Conservation (phyloP, 2,329 filamentous ascomycete species). For the Aspergillus costaricaensis region DNA sequence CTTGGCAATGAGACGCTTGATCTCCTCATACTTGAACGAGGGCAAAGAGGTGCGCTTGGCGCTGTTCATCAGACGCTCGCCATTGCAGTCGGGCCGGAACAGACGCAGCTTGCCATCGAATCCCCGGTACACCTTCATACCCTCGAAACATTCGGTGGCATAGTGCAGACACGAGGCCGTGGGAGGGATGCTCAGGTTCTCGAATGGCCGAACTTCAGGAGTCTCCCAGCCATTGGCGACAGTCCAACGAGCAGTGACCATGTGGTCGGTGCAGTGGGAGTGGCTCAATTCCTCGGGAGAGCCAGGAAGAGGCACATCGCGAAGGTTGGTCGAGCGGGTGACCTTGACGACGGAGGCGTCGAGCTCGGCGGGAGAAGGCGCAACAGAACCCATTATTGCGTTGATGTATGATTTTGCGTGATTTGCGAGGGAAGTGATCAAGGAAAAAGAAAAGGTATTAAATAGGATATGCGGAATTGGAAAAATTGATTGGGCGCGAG, state of each 20-base stretch:
- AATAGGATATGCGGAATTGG: not conserved
- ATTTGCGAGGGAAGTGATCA: not conserved
- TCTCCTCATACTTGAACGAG: constrained; percentile 67
- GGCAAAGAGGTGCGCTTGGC: constrained; percentile 71
- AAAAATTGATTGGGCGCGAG: not conserved
- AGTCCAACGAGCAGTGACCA: constrained; percentile 75
- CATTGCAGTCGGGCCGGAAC: constrained; percentile 76
- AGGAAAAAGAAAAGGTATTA: not conserved
- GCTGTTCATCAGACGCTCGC: constrained; percentile 60
- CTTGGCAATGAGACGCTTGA: constrained; percentile 71
- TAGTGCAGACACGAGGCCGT: constrained; percentile 83
- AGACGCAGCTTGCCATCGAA: constrained; percentile 71
- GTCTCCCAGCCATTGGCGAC: constrained; percentile 67
- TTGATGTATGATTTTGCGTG: not conserved
- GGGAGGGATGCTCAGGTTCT: constrained; percentile 74
- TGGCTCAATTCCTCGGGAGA: constrained; percentile 45
- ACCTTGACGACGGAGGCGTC: constrained; percentile 44
- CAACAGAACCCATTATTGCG: constrained; percentile 35
- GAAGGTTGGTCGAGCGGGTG: constrained; percentile 39
- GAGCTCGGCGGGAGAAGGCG: constrained; percentile 36
- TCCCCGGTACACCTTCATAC: constrained; percentile 71
- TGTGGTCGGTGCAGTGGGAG: constrained; percentile 74
- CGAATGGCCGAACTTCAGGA: constrained; percentile 75
- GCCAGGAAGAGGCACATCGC: constrained; percentile 40
- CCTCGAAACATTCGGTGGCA: constrained; percentile 89